Percentiles rank a stretch among this genome's conserved stretches.
phyloP scores from a whole-genome alignment of 2,329 filamentous ascomycete species.

The Claviceps lovelessii region DNA sequence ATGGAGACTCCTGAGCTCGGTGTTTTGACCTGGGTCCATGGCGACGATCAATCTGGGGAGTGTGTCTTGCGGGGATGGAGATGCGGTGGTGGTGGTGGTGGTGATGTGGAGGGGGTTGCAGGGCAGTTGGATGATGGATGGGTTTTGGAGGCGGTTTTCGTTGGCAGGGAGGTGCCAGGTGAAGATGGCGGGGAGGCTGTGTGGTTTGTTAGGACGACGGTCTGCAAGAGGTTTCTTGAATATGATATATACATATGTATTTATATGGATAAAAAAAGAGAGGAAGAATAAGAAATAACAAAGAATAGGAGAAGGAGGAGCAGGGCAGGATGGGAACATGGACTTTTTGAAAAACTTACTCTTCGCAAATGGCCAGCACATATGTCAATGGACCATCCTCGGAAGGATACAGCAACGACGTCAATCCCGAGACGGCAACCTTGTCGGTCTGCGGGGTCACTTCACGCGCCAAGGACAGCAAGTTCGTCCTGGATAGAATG shows the following conservation, averaged over 20 bases:
- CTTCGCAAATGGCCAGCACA: constrained; percentile 42
- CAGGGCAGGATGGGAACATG: not conserved
- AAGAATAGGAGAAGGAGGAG: not conserved
- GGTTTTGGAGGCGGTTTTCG: constrained; percentile 35
- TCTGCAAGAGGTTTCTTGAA: constrained; percentile 8
- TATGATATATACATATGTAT: not conserved
- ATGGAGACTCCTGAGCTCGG: constrained; percentile 17
- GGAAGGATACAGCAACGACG: constrained; percentile 20
- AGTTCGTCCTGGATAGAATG: constrained; percentile 38
- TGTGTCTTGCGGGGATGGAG: constrained; percentile 6
- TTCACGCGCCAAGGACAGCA: constrained; percentile 30
- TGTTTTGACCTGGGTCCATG: constrained; percentile 21
- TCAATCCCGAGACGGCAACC: constrained; percentile 33
- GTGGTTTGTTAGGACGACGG: not conserved
- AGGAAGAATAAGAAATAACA: not conserved
- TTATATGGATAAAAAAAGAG: not conserved
- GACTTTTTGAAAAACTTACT: constrained; percentile 25
- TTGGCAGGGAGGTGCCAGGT: constrained; percentile 37
- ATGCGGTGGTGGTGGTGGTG: constrained; percentile 11
- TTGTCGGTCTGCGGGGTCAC: constrained; percentile 23
- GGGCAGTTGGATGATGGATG: constrained; percentile 33
- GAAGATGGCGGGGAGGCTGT: constrained; percentile 48
- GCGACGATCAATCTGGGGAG: constrained; percentile 23
- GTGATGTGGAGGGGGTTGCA: constrained; percentile 51
- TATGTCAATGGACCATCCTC: constrained; percentile 16